Base-by-base conservation (phyloP, 306 rosid species). In the Alnus rubra region DNA sequence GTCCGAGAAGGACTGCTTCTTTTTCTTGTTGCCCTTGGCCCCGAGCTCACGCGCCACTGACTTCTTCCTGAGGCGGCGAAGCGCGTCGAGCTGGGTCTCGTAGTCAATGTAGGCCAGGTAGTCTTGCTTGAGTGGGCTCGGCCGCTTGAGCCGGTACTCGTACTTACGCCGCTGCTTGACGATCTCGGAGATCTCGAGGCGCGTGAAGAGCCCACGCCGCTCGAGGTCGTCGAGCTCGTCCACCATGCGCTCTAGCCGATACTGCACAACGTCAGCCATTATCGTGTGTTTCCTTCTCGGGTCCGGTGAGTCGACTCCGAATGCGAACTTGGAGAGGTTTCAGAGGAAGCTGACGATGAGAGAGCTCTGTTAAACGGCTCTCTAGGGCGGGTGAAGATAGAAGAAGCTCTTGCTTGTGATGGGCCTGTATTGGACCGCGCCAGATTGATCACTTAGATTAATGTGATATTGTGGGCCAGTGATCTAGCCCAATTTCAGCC, bases 221-320 rank as follows among this genome's bases (percentile, higher is more conserved):
- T 89, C 89, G 52, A 89, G 86, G 72, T 89, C 92, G 1, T 89
- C 87, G 80, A 89, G 86, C 87, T 89, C 92, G 55, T 72, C 68
- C 64, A 82, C 79, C 92, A 89, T 89, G 10, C 88, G 86, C 87
- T 89, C 92, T 68, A 89, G 76, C 12, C 90, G 84, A 81, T 82
- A 85, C 78, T 89, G 92, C 67, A 89, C 92, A 2, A 84, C 90
- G 74, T 89, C 92, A 76, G 90, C 92, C 92, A 89, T 86, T 50
- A 9, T 49, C 3, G 15, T 49, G 14, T 2, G 13, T 37, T 81
- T 65, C 19, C 55, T 52, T 59, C 39, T 28, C 35, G 37, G 71
- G 51, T 64, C 31, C 10, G 3, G 50, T 31, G 7, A 70, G 69
- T 75, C 47, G 35, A 47, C 60, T 62, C 44, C 0, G 49, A 2